Conservation (phyloP, 106 monocot genomes). For the Alisma plantagoaquatica region DNA sequence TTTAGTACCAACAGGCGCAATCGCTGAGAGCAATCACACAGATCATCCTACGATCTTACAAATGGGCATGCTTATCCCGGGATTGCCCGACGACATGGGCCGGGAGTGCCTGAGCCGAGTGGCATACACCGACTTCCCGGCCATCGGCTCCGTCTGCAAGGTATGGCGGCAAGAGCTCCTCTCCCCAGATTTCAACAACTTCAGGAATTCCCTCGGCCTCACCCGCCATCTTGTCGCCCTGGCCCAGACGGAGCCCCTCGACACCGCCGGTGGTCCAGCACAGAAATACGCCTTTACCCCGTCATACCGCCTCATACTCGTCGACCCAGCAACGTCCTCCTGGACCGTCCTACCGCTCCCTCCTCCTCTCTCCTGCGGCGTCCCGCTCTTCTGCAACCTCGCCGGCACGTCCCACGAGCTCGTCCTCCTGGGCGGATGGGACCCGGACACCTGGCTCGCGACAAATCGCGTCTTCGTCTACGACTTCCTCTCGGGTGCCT, state of each 20-base stretch:
- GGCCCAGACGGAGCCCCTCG: constrained; percentile 1
- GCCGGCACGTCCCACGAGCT: too few relatives aligned
- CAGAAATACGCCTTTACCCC: neutral
- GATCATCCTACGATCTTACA: too few relatives aligned
- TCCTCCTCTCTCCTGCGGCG: too few relatives aligned
- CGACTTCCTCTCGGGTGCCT: too few relatives aligned
- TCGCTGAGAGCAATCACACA: too few relatives aligned
- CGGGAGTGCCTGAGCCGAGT: constrained; percentile 8
- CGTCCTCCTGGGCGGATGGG: too few relatives aligned
- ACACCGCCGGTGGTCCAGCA: neutral
- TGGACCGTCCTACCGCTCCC: too few relatives aligned
- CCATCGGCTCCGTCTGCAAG: constrained; percentile 1
- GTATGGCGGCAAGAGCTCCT: constrained; percentile 5
- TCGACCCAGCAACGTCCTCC: neutral
- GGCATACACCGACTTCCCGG: neutral
- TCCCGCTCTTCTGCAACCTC: too few relatives aligned
- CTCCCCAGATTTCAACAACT: constrained; percentile 5
- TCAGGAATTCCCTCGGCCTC: neutral
- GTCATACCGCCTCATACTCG: neutral
- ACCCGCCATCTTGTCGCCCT: constrained; percentile 2
- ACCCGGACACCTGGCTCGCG: too few relatives aligned
- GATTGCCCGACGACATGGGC: constrained; percentile 12
- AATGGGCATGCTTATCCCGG: too few relatives aligned
- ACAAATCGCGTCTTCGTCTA: too few relatives aligned
- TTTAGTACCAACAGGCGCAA: too few relatives aligned